Base-by-base conservation (phyloP, 1,284 basidiomycete genomes). In the Cutaneotrichosporon mucoides region DNA sequence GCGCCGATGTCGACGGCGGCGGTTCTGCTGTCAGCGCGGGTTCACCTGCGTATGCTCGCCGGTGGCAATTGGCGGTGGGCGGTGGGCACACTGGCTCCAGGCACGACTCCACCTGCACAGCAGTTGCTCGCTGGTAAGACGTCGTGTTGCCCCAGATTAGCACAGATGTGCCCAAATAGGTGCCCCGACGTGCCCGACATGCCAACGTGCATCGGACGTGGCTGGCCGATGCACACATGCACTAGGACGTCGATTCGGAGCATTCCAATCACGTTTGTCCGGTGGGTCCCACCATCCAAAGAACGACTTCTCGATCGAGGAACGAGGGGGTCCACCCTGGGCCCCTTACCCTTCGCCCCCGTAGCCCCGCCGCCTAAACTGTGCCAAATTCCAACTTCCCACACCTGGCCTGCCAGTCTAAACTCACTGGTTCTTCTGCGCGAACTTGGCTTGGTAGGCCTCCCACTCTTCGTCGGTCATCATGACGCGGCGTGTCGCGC, bases 401-500 rank as follows among this genome's bases (percentile, higher is more conserved):
- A 11, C 16, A 5, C 13, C n/a, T n/a, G n/a, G n/a, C n/a, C n/a
- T n/a, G n/a, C n/a, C n/a, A n/a, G n/a, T 13, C 45, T 12, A 10
- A 42, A 71, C 73, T 68, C 58, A 75, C 73, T 56, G 57, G 13
- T 55, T 60, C 53, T 66, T 68, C 16, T 58, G 52, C 33, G 65
- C 63, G 59, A 68, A 72, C 52, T 69, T 61, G 35, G 59, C 63
- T 62, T 73, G 72, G 63, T 77, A 76, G 35, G 64, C 66, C 53
- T 72, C 73, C 76, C 76, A 77, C 47, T 77, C 71, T 34, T 62
- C 69, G 63, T 77, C 76, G 4, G 66, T 74, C 74, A 77, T 75
- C 54, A 69, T 63, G 49, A 77, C 60, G 43, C 56, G 66, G 44
- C 56, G 66, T 35, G 55, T 64, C 11, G 62, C 44, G 9, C 53